Base-by-base conservation (phyloP, 495 filamentous ascomycete species). In the Elaphomyces granulatus region DNA sequence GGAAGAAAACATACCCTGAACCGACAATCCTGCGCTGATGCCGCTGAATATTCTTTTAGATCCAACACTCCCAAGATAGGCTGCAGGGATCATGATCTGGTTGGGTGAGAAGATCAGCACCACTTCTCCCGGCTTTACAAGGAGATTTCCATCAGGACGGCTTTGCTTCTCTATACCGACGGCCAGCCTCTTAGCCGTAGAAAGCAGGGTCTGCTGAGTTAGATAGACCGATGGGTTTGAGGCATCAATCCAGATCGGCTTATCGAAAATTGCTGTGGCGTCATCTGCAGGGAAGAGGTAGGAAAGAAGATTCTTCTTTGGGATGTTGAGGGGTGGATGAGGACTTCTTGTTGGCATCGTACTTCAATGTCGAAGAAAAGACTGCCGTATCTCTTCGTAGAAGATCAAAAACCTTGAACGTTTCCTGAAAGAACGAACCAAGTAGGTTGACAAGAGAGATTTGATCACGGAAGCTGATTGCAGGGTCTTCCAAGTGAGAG, bases 41-140 rank as follows among this genome's bases (percentile, higher is more conserved):
- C 80, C 80, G 2, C 72, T 76, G 15, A 68, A 70, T 41, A 87
- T 74, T 34, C 81, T 81, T 12, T 70, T 71, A 4, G 85, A 54
- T 8, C 75, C 62, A 0, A 67, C 59, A 23, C 64, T 61, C 4
- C 60, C 66, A 31, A 68, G 56, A 51, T 67, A 67, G 33, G 60
- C 56, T 16, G 60, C 55, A 8, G 63, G 66, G 0, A 68, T 58
- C 46, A 61, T 65, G 20, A 70, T 61, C 34, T 66, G 59, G 51
- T 68, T 70, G 10, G 62, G 62, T 2, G 65, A 58, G 35, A 57
- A 55, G 33, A 67, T 63, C 56, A 70, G 53, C 21, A 67, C 56
- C 8, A 65, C 60, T 8, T 65, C 59, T 31, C 60, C 61, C n/a
- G 49, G 41, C 26, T 51, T 46, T 14, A 61, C 42, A 4, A 56